Evolutionary conservation across 2,329 filamentous ascomycete species (phyloP), one percentile per base, ranked within the genome.

Genomic region (Stromatinia cepivora): DNA sequence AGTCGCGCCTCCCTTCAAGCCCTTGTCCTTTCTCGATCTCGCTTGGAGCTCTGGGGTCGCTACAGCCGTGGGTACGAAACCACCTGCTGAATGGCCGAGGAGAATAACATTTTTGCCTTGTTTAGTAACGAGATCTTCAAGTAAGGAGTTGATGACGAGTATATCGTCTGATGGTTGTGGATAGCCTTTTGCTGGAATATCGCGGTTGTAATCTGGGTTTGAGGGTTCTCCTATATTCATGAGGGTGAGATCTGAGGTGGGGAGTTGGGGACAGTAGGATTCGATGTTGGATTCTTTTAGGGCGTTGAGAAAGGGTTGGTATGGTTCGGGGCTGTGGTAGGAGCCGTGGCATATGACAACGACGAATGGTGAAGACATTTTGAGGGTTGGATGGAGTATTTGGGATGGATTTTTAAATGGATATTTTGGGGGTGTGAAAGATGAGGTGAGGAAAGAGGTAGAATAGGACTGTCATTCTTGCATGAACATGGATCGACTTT

Each of bases 251-350:
- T 63, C 61, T 25, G 61, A 52, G 0, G 61, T 22, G 28, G 61
- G 61, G 11, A 63, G 46, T 63, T 63, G 61, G 4, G 61, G 61
- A 34, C 61, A 63, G 28, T 52, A 36, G 4, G 61, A 52, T 22
- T 50, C 13, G 31, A 63, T 53, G 28, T 46, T 46, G 9, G 11
- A 17, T 17, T 4, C 11, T 52, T 52, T 39, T 4, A 63, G 34
- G 13, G 45, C 45, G 6, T 34, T 17, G 34, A 10, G 28, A 31
- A 63, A 63, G 28, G 31, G 28, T n/a, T 63, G 45, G 46, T 52
- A 52, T 3, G 61, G 61, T 25, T 63, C 61, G 61, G 61, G 2
- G 61, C n/a, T 63, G 13, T 63, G 61, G n/a, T 63, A 63, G 8
- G 61, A 52, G 22, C 61, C 61, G 25, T 63, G 61, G 22, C 45